Conservation (phyloP, 345 rosid species). For the Hibiscus mutabilis region DNA sequence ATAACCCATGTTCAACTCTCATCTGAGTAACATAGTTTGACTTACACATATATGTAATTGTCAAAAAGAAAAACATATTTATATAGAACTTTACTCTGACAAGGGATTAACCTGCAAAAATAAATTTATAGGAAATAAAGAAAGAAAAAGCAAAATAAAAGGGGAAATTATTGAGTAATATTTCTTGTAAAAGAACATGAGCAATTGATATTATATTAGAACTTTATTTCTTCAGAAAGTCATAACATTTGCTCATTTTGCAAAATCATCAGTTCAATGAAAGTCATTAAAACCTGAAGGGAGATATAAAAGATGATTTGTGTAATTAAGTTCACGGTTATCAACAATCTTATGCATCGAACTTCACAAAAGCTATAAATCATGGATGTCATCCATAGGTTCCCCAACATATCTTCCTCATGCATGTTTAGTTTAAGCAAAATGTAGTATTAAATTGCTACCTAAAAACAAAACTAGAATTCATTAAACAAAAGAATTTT, state of each 20-base stretch:
- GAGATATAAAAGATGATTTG: background rate
- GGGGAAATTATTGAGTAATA: background rate
- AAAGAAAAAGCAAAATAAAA: background rate
- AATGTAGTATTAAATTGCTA: background rate
- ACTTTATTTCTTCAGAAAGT: background rate
- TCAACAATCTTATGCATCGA: background rate
- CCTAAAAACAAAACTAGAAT: background rate
- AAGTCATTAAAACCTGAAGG: background rate
- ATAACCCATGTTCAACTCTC: background rate
- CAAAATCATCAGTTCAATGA: background rate
- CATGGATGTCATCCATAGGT: background rate
- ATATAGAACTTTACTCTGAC: background rate
- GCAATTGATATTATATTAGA: background rate
- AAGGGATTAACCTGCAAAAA: background rate
- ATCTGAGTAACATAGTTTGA: background rate
- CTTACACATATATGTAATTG: background rate
- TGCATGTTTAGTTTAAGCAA: background rate
- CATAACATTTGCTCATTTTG: background rate
- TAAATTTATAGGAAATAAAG: background rate
- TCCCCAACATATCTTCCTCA: background rate
- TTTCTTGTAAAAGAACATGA: background rate
- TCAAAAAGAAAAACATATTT: background rate
- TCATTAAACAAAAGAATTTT: background rate
- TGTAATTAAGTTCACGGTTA: background rate
- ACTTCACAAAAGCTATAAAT: background rate